A percentile compares a stretch with the other conserved stretches of the same genome.
Conservation (phyloP, 2,329 filamentous ascomycete species). For the Talaromyces sp. region DNA sequence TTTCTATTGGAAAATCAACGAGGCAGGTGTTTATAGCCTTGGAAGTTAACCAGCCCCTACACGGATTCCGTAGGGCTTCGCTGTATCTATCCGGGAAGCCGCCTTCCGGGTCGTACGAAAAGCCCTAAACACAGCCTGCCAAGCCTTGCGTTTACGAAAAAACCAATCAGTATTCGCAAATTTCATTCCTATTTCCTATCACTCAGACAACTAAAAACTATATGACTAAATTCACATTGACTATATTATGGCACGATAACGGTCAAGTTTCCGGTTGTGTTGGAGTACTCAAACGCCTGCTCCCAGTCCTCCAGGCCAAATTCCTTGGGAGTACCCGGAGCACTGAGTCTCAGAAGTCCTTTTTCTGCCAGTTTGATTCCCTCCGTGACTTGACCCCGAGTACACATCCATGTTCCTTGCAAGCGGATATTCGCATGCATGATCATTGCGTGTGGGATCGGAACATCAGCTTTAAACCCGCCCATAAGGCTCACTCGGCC, state of each 20-base stretch:
- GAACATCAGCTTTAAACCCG: background rate
- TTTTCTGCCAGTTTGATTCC: slow-evolving; percentile 3
- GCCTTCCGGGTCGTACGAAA: background rate
- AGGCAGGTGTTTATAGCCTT: background rate
- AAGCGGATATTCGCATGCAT: slow-evolving; percentile 6
- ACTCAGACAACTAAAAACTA: background rate
- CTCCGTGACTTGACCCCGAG: background rate
- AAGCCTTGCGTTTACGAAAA: background rate
- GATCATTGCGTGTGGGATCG: background rate
- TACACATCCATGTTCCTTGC: slow-evolving; percentile 11
- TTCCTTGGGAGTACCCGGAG: background rate
- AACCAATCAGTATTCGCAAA: background rate
- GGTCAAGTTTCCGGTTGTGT: background rate
- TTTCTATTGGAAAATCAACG: background rate
- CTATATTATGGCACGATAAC: background rate
- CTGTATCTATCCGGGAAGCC: background rate
- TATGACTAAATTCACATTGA: background rate
- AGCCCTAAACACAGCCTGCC: background rate
- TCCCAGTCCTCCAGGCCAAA: background rate
- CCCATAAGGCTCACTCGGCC: slow-evolving; percentile 11
- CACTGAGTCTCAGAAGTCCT: slow-evolving; percentile 1
- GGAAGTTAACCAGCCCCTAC: background rate
- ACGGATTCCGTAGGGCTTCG: background rate
- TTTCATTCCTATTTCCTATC: background rate
- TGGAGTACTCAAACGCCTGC: background rate